Evolutionary conservation across 495 filamentous ascomycete species (phyloP).

Genomic region (Lasiosphaeris hirsuta): DNA sequence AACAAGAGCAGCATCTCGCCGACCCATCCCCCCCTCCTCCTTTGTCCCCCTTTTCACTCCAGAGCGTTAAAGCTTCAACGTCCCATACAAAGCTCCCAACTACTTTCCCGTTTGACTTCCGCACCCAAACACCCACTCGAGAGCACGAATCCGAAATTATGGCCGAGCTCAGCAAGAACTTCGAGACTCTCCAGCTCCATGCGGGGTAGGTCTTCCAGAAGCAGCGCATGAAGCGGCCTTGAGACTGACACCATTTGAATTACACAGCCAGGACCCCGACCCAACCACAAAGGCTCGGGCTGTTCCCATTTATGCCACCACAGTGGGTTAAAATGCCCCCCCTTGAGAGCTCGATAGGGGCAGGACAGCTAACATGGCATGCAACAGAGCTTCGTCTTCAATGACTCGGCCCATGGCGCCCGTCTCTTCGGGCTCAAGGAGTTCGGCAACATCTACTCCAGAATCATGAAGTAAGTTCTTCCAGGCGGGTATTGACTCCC

Average conservation of each 20-base stretch:
- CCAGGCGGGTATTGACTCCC: not conserved
- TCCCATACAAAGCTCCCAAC: too few relatives aligned
- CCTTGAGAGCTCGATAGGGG: not conserved
- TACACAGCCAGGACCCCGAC: constrained; percentile 73
- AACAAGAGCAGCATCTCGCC: not conserved
- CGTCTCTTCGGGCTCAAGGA: constrained; percentile 96
- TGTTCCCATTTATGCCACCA: constrained; percentile 94
- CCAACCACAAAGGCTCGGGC: constrained; percentile 84
- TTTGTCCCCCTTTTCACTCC: constrained; percentile 6
- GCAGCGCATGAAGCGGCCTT: not conserved
- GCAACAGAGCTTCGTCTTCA: constrained; percentile 80
- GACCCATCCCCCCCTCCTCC: constrained; percentile 2
- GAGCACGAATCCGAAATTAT: constrained; percentile 16
- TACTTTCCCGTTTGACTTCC: not conserved
- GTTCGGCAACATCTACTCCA: constrained; percentile 97
- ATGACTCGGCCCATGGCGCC: constrained; percentile 95
- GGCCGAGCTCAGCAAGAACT: constrained; percentile 50
- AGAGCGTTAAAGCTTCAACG: too few relatives aligned
- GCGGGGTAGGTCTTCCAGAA: constrained; percentile 64
- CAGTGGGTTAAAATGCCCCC: constrained; percentile 48
- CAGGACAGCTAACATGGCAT: constrained; percentile 6
- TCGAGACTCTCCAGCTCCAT: constrained; percentile 96
- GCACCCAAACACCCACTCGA: not conserved
- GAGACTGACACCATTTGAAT: constrained; percentile 18
- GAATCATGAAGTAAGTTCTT: constrained; percentile 78